phyloP scores from a whole-genome alignment of 2,329 filamentous ascomycete species.

The Annulohypoxylon truncatum region DNA sequence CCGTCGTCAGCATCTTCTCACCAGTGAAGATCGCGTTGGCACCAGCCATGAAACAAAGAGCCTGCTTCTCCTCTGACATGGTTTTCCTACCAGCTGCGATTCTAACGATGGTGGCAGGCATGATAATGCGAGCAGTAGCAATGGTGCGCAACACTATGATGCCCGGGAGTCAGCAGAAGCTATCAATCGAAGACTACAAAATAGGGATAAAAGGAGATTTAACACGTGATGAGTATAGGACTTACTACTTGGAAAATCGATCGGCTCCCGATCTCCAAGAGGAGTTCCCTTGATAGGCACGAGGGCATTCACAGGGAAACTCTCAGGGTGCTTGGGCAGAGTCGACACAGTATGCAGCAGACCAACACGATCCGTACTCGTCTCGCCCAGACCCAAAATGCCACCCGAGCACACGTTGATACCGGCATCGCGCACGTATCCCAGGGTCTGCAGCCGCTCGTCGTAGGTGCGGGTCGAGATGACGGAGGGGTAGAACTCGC shows the following conservation, averaged over 20 bases:
- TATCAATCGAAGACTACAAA: background rate
- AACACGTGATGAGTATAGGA: background rate
- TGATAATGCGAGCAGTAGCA: slow-evolving; percentile 82
- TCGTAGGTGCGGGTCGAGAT: slow-evolving; percentile 90
- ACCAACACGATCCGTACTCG: slow-evolving; percentile 81
- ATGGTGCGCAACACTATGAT: slow-evolving; percentile 76
- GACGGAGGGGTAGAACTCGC: slow-evolving; percentile 87
- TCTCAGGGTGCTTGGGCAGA: slow-evolving; percentile 84
- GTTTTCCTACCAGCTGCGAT: slow-evolving; percentile 86
- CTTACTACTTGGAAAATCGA: slow-evolving; percentile 75
- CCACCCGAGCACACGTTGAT: slow-evolving; percentile 92
- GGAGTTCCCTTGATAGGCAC: slow-evolving; percentile 93
- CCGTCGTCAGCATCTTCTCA: slow-evolving; percentile 95
- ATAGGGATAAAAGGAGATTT: background rate
- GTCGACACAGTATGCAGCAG: slow-evolving; percentile 85
- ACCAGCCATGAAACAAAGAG: slow-evolving; percentile 88
- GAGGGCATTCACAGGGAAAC: slow-evolving; percentile 90
- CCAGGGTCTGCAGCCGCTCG: slow-evolving; percentile 82
- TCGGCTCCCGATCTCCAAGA: slow-evolving; percentile 76
- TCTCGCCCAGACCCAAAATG: slow-evolving; percentile 87
- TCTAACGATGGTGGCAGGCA: slow-evolving; percentile 87
- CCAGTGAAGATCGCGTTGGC: slow-evolving; percentile 96
- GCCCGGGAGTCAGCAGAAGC: background rate
- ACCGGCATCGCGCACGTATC: slow-evolving; percentile 84
- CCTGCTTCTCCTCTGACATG: slow-evolving; percentile 89